Evolutionary conservation across 805 yeast species (phyloP), one percentile per base, ranked within the genome.

Genomic region (Cyberlindnera samutprakarnensis): DNA sequence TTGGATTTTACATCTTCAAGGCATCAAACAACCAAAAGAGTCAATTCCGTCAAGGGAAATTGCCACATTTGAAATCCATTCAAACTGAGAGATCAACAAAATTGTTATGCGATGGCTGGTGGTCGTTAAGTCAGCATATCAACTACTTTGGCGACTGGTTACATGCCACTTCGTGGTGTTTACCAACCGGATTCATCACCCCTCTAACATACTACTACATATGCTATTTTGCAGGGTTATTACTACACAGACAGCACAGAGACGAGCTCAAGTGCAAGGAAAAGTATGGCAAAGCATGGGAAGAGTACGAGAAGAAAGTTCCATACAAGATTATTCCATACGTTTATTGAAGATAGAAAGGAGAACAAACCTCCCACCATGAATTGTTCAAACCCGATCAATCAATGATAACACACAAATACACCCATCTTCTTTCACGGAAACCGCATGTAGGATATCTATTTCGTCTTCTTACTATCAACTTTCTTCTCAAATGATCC

Each of bases 141-240:
- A 92, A 92, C 54, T 92, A 92, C 58, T 70, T 88, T 37, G 98
- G 98, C 26, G 98, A 92, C 61, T 86, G 96, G 88, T 54, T 92
- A 25, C 78, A 87, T 50, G 85, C 96, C 0, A 67, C 83, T 64
- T 75, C 94, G 27, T 90, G 95, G 95, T 86, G 96, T 56, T 64
- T 92, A 41, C 79, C 95, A 8, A 85, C 96, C 2, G 95, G 95
- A 9, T 72, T 78, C 45, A 66, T 64, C 38, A 79, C 95, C 1
- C 80, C 85, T 5, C 62, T 90, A 48, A 85, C 97, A 0, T 92
- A 90, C 53, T 92, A 83, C 59, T 92, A 85, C 52, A 79, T 81
- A 23, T 52, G 80, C 14, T 92, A 85, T 58, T 92, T 92, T 61
- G 90, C 83, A 1, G 64, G 76, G 4, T 68, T 92, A 50, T 66